These are phyloP conservation scores for Gossypium arboreum DNA, from an alignment of 345 rosid species.

Conservation along the genomic window DNA sequence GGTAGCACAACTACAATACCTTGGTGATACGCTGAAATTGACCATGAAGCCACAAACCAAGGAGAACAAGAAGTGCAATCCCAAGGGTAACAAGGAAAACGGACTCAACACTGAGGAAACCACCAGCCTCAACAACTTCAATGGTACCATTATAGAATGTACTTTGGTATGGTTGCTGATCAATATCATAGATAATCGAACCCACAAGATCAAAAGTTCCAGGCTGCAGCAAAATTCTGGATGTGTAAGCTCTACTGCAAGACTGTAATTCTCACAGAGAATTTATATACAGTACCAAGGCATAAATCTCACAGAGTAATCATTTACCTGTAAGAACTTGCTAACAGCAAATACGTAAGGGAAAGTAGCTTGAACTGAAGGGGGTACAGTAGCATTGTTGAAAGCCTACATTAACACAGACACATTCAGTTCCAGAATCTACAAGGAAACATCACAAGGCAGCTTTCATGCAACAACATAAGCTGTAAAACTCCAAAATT, in stretches of 20 bases:
- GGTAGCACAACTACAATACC: slow-evolving; percentile 36
- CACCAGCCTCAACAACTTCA: slow-evolving; percentile 81
- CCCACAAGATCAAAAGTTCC: slow-evolving; percentile 94
- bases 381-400: slow-evolving; percentile 71
- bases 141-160: slow-evolving; percentile 80
- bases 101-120: slow-evolving; percentile 75
- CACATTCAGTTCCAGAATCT: neutral
- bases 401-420: slow-evolving; percentile 52
- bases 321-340: slow-evolving; percentile 77
- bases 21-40: slow-evolving; percentile 65
- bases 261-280: neutral
- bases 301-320: neutral
- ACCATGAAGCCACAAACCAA: slow-evolving; percentile 66
- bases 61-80: slow-evolving; percentile 50
- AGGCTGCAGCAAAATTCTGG: slow-evolving; percentile 39
- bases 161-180: slow-evolving; percentile 71
- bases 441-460: neutral
- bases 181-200: slow-evolving; percentile 66
- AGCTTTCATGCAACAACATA: neutral
- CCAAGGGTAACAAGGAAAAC: slow-evolving; percentile 82
- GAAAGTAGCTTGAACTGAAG: slow-evolving; percentile 76
- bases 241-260: slow-evolving; percentile 1
- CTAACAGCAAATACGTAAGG: slow-evolving; percentile 80
- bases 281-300: neutral
- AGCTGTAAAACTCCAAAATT: slow-evolving; percentile 3